These are phyloP conservation scores for Lepidium aucheri DNA, from an alignment of 345 rosid species.

Conservation along the genomic window DNA sequence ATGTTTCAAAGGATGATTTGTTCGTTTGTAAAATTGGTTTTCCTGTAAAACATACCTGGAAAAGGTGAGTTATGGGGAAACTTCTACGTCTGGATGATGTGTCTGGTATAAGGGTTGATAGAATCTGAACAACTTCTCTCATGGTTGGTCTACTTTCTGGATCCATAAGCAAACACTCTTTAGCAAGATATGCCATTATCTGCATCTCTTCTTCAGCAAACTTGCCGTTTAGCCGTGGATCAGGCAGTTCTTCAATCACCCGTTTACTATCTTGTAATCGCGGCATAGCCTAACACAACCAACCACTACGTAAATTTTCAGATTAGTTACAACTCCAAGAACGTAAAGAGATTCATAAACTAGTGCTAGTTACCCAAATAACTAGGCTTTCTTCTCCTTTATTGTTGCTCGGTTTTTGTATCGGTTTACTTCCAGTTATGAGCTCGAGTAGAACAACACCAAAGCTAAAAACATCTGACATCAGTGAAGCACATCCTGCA, in stretches of 20 bases:
- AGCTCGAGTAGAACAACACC: conserved; percentile 97
- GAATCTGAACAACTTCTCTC: conserved; percentile 96
- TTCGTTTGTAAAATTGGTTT: background rate
- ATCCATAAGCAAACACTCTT: conserved; percentile 82
- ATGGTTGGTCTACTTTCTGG: conserved; percentile 93
- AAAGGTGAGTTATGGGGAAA: conserved; percentile 55
- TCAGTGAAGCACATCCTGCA: conserved; percentile 83
- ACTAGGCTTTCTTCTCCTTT: conserved; percentile 95
- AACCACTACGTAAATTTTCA: background rate
- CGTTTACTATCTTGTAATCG: conserved; percentile 58
- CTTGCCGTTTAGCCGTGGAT: conserved; percentile 57
- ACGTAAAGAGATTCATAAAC: background rate
- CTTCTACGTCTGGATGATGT: conserved; percentile 60
- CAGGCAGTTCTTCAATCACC: conserved; percentile 71
- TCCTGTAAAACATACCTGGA: conserved; percentile 37
- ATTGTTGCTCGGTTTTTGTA: conserved; percentile 46
- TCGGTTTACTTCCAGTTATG: conserved; percentile 82
- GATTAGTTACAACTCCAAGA: background rate
- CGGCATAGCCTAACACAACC: conserved; percentile 59
- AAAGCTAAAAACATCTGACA: conserved; percentile 96
- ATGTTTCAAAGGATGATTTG: background rate
- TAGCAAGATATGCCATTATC: conserved; percentile 90
- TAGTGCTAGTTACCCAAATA: conserved; percentile 55
- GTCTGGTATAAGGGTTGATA: conserved; percentile 72
- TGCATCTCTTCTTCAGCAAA: conserved; percentile 85